Conservation (phyloP, 306 rosid species). For the Prosopis cineraria region DNA sequence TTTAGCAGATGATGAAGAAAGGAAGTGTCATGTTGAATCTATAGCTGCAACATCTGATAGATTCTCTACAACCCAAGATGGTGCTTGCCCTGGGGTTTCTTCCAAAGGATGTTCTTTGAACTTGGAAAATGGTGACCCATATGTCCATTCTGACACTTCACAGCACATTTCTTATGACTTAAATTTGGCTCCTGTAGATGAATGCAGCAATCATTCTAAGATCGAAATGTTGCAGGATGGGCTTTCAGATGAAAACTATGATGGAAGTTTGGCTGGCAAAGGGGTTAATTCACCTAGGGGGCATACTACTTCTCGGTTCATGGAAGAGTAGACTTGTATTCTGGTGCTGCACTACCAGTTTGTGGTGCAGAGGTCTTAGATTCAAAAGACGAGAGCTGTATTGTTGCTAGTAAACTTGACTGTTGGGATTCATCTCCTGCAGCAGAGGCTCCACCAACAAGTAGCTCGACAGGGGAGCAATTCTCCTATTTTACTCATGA, state of each 20-base stretch:
- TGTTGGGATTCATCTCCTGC: conserved; percentile 39
- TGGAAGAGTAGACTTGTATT: conserved; percentile 39
- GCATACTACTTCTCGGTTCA: conserved; percentile 38
- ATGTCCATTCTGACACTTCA: conserved; percentile 43
- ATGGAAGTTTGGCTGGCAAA: conserved; percentile 32
- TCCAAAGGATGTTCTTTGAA: conserved; percentile 40
- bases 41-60: conserved; percentile 35
- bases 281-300: conserved; percentile 42
- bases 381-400: conserved; percentile 40
- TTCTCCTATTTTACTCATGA: conserved; percentile 37
- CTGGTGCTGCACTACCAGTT: conserved; percentile 34
- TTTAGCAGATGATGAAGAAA: conserved; percentile 42
- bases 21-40: conserved; percentile 39
- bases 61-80: conserved; percentile 41
- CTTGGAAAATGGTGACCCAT: conserved; percentile 41
- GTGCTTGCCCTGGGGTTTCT: conserved; percentile 35
- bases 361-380: conserved; percentile 34
- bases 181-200: conserved; percentile 42
- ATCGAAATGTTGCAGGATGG: conserved; percentile 37
- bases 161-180: conserved; percentile 43
- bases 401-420: conserved; percentile 34
- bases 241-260: conserved; percentile 37
- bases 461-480: conserved; percentile 37
- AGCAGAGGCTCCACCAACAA: conserved; percentile 34
- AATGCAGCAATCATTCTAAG: conserved; percentile 35